Percentiles rank a stretch among this genome's conserved stretches.
phyloP scores from a whole-genome alignment of 345 rosid genomes.

The Corchorus olitorius region DNA sequence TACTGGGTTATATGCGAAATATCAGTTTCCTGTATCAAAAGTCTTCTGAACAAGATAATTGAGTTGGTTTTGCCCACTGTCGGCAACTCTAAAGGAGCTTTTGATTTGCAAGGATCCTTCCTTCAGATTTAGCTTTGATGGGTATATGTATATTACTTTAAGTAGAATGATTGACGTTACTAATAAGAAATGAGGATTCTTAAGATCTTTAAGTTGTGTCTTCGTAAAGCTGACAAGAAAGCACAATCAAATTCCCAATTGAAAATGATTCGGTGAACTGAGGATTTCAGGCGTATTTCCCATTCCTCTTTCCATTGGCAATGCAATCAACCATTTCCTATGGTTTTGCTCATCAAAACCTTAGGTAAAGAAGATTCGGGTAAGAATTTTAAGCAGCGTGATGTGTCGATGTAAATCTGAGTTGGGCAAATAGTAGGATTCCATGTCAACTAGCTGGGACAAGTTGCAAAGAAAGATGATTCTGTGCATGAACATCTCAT shows the following conservation, averaged over 20 bases:
- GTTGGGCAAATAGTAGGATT: background rate
- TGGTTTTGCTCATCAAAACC: no score
- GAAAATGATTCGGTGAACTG: background rate
- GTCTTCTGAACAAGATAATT: background rate
- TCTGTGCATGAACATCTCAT: background rate
- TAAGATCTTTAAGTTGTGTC: no score
- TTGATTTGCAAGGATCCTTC: background rate
- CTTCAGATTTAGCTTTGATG: background rate
- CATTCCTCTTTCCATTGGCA: no score
- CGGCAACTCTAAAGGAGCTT: background rate
- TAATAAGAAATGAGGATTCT: no score
- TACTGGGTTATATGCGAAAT: background rate
- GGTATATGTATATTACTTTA: no score
- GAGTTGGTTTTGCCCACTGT: no score
- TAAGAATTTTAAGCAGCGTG: background rate
- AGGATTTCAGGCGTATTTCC: no score
- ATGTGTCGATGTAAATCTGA: background rate
- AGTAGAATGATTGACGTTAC: no score
- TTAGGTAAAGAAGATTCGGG: background rate
- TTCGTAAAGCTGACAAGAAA: no score
- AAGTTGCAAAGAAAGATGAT: background rate
- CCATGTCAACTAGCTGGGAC: background rate
- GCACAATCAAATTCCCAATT: no score
- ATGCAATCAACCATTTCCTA: no score
- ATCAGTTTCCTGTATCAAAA: background rate